Percentiles rank a stretch among this genome's conserved stretches.
Conservation (phyloP, 2,329 filamentous ascomycete genomes). For the Trichoderma brevicompactum region DNA sequence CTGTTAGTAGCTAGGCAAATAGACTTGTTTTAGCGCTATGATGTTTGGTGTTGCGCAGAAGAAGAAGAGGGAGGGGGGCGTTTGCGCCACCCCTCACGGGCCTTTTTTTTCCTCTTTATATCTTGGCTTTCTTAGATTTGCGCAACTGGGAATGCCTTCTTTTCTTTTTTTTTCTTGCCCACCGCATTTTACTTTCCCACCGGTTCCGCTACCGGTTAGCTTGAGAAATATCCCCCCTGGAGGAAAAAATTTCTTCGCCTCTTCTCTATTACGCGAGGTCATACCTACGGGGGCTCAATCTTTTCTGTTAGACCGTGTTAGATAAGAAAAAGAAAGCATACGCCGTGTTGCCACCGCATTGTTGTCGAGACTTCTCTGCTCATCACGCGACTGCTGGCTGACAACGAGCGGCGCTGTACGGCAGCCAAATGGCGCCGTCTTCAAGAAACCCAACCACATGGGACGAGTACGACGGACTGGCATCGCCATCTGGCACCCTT, state of each 20-base stretch:
- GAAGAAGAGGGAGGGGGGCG: background rate
- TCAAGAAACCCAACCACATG: constrained; percentile 49
- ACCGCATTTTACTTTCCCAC: background rate
- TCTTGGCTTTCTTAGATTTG: constrained; percentile 2
- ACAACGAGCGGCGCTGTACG: background rate
- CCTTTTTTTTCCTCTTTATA: background rate
- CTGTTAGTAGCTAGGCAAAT: background rate
- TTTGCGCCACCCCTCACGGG: constrained; percentile 19
- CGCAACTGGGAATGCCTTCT: constrained; percentile 6
- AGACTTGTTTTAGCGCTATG: constrained; percentile 14
- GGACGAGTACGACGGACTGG: constrained; percentile 52
- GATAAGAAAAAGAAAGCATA: background rate
- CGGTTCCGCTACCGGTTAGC: too few relatives aligned
- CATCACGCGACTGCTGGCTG: background rate
- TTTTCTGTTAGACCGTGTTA: too few relatives aligned
- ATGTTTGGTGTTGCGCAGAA: constrained; percentile 11
- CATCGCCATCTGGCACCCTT: constrained; percentile 50
- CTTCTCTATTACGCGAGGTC: too few relatives aligned
- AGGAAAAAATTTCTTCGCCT: too few relatives aligned
- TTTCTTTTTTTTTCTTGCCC: background rate
- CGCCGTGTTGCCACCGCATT: background rate
- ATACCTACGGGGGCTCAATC: too few relatives aligned
- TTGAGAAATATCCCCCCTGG: too few relatives aligned
- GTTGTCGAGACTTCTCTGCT: too few relatives aligned
- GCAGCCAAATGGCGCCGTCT: constrained; percentile 37